Percentiles rank a stretch among this genome's conserved stretches.
These are phyloP conservation scores for Flaveria bidentis DNA, from an alignment of 129 eudicot species.

Conservation along the genomic window DNA sequence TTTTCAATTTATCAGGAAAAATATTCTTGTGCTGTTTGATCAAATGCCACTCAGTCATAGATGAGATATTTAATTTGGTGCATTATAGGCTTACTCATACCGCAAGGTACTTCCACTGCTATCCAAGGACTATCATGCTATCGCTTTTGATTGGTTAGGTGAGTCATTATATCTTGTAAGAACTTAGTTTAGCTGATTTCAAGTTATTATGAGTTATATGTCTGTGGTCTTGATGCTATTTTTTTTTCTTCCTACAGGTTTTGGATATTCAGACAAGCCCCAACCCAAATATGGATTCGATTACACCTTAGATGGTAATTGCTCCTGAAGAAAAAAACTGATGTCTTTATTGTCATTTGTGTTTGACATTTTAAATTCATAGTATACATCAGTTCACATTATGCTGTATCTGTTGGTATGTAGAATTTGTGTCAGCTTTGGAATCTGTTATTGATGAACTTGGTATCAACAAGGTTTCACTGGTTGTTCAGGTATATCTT, in stretches of 20 bases:
- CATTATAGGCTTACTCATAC: constrained; percentile 83
- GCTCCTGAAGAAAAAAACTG: background rate
- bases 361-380: background rate
- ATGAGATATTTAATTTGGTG: constrained; percentile 24
- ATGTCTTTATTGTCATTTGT: background rate
- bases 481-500: constrained; percentile 79
- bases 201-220: background rate
- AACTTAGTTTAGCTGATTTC: constrained; percentile 2
- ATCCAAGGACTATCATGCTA: constrained; percentile 69
- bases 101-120: constrained; percentile 86
- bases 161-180: constrained; percentile 16
- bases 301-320: constrained; percentile 83
- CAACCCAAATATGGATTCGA: constrained; percentile 93
- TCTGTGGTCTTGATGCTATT: constrained; percentile 21
- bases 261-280: constrained; percentile 98
- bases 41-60: background rate
- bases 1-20: constrained; percentile 3
- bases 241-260: constrained; percentile 54
- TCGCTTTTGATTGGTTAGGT: constrained; percentile 98
- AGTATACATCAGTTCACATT: constrained; percentile 7
- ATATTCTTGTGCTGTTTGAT: background rate
- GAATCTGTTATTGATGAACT: constrained; percentile 71
- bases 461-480: constrained; percentile 64
- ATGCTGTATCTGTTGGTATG: constrained; percentile 23
- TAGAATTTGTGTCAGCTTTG: constrained; percentile 85